Evolutionary conservation across 345 rosid genomes (phyloP).

Genomic region (Hypericum androsaemum): DNA sequence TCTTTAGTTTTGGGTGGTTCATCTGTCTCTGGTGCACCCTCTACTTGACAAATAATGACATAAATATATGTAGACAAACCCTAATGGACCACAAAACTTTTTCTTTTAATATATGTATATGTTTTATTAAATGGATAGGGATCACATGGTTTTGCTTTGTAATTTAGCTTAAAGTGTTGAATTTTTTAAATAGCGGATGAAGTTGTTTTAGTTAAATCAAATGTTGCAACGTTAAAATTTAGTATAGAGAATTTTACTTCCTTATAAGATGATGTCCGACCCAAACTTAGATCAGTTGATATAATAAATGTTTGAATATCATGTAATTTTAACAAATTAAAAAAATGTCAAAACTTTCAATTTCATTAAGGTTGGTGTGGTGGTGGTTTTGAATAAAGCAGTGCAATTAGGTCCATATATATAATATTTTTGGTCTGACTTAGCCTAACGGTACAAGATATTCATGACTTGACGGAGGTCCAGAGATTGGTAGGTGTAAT

Average conservation of each 20-base stretch:
- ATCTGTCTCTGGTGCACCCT: slow-evolving; percentile 24
- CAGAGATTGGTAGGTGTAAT: too few relatives aligned
- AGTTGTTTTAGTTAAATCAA: too few relatives aligned
- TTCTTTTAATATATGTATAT: slow-evolving; percentile 6
- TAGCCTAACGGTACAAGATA: too few relatives aligned
- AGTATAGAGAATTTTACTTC: too few relatives aligned
- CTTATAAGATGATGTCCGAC: too few relatives aligned
- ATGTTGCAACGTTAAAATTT: too few relatives aligned
- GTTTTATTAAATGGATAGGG: slow-evolving; percentile 20
- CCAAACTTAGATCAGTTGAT: too few relatives aligned
- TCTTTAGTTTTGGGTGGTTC: slow-evolving; percentile 53
- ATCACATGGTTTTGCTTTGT: slow-evolving; percentile 50
- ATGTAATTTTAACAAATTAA: too few relatives aligned
- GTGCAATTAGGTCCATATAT: slow-evolving; percentile 12
- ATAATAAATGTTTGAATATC: too few relatives aligned
- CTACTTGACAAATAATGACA: slow-evolving; percentile 29
- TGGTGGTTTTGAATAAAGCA: slow-evolving; percentile 23
- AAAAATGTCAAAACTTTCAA: slow-evolving; percentile 6
- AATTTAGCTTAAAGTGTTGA: slow-evolving; percentile 21
- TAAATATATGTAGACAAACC: slow-evolving; percentile 20
- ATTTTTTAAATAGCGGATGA: too few relatives aligned
- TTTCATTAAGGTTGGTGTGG: slow-evolving; percentile 32
- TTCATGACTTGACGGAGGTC: too few relatives aligned
- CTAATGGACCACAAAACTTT: slow-evolving; percentile 32
- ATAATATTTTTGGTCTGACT: neutral